Evolutionary conservation across 75 land plant genomes (phyloP), one percentile per base, ranked within the genome.

Genomic region (Cryptomeria japonica): DNA sequence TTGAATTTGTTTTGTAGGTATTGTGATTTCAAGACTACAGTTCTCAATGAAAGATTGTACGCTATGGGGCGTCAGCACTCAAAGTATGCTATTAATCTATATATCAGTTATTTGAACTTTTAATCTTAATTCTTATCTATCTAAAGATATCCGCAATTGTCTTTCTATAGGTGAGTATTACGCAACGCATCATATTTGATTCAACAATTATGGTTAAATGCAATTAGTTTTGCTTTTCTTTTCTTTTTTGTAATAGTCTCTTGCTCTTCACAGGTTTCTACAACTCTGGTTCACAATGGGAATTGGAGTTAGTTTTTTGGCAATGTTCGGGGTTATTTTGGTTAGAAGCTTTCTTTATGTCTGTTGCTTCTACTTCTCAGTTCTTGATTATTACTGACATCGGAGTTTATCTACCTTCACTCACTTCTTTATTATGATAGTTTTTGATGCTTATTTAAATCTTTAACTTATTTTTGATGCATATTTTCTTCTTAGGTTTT

Each of bases 1-100:
- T 80, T 80, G 46, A 80, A 42, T 80, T 80, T 73, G 47, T 22
- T 19, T 80, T 80, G 83, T 80, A 79, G 82, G 82, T 79, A 79
- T 79, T 79, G 82, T 79, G 82, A 79, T 79, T 79, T 79, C 82
- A 79, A 79, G 82, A 79, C 82, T 4, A 79, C 41, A 22, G 25
- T 79, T 79, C 46, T 79, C 44, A 79, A 41, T 79, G 82, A 79
- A 41, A 79, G 46, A 41, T 79, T 79, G 82, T 22, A 79, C 82
- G 41, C 82, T 41, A 39, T 39, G 47, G 46, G 42, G 14, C 44
- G 38, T 9, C 25, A 41, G 10, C 46, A 80, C 42, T 41, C 83
- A 22, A 80, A 37, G 46, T 22, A 19, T 6, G 46, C 8, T 7
- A 22, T 19, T n/a, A 80, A 18, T 80, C 42, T 18, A 46, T 37